phyloP scores from a whole-genome alignment of 169 alveolate genomes.

The Babesia caballi region DNA sequence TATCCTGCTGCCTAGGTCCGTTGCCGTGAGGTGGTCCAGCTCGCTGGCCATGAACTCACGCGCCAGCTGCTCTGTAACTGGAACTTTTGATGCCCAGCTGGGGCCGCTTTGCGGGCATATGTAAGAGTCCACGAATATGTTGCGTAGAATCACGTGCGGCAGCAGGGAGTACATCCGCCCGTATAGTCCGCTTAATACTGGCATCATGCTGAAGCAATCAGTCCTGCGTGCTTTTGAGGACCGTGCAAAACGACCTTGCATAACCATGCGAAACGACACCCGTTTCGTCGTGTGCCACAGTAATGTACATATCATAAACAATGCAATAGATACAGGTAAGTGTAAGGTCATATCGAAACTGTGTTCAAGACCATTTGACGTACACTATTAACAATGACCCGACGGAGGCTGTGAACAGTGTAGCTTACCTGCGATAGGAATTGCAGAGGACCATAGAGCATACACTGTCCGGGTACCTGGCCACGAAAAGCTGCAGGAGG shows the following conservation, averaged over 20 bases:
- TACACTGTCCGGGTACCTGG: conserved; percentile 66
- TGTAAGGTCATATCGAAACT: no score
- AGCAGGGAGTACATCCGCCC: conserved; percentile 68
- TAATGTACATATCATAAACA: no score
- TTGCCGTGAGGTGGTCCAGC: conserved; percentile 68
- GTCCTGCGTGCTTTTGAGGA: conserved; percentile 29
- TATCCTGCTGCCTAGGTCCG: conserved; percentile 74
- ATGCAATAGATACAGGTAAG: no score
- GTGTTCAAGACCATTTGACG: no score
- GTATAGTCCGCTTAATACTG: conserved; percentile 68
- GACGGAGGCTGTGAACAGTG: not conserved
- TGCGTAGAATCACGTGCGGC: conserved; percentile 70
- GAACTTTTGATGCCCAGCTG: not conserved
- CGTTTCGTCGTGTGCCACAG: not conserved
- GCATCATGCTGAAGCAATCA: conserved; percentile 67
- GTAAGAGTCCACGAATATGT: conserved; percentile 67
- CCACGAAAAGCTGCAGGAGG: conserved; percentile 72
- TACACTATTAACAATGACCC: not conserved
- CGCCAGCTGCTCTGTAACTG: conserved; percentile 68
- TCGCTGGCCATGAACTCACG: conserved; percentile 77
- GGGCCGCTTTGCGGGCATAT: conserved; percentile 43
- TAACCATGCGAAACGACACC: not conserved
- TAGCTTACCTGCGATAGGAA: conserved; percentile 66
- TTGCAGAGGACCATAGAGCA: conserved; percentile 67
- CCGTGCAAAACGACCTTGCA: not conserved